Evolutionary conservation across 2,329 filamentous ascomycete species (phyloP).

Genomic region (Salinomyces thailandicus): DNA sequence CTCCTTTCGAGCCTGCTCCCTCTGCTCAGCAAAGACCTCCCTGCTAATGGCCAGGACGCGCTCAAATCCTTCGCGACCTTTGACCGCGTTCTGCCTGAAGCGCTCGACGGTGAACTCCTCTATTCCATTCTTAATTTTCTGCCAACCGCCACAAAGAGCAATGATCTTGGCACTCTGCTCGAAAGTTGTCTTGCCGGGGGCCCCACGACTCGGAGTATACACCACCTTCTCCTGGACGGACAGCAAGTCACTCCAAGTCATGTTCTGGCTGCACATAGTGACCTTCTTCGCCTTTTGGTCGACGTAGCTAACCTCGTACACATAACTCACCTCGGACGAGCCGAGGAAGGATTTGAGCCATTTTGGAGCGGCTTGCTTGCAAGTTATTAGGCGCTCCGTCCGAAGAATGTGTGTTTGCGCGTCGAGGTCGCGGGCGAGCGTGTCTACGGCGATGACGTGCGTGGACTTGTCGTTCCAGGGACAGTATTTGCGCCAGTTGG

Average conservation of each 20-base stretch:
- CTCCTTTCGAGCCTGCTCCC: slow-evolving; percentile 41
- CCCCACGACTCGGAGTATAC: slow-evolving; percentile 19
- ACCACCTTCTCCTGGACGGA: slow-evolving; percentile 82
- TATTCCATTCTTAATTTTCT: slow-evolving; percentile 91
- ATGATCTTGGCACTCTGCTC: slow-evolving; percentile 86
- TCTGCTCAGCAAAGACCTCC: slow-evolving; percentile 82
- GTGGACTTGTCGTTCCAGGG: slow-evolving; percentile 97
- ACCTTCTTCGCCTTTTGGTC: slow-evolving; percentile 74
- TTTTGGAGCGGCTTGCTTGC: slow-evolving; percentile 58
- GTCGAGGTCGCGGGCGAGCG: slow-evolving; percentile 62
- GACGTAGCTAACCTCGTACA: slow-evolving; percentile 94
- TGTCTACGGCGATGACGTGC: slow-evolving; percentile 93
- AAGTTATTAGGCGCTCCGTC: slow-evolving; percentile 58
- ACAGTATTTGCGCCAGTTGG: slow-evolving; percentile 98
- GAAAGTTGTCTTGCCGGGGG: slow-evolving; percentile 59
- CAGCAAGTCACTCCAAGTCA: slow-evolving; percentile 85
- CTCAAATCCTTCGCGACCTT: slow-evolving; percentile 91
- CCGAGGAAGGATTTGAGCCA: slow-evolving; percentile 76
- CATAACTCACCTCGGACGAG: slow-evolving; percentile 68
- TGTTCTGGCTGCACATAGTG: slow-evolving; percentile 92
- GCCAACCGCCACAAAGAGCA: slow-evolving; percentile 90
- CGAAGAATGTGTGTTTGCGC: slow-evolving; percentile 56
- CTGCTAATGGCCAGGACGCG: slow-evolving; percentile 87
- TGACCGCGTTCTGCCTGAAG: slow-evolving; percentile 83
- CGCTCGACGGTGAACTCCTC: slow-evolving; percentile 82